Percentiles rank a stretch among this genome's conserved stretches.
phyloP scores from a whole-genome alignment of 495 filamentous ascomycete genomes.

The Penicillium roqueforti region DNA sequence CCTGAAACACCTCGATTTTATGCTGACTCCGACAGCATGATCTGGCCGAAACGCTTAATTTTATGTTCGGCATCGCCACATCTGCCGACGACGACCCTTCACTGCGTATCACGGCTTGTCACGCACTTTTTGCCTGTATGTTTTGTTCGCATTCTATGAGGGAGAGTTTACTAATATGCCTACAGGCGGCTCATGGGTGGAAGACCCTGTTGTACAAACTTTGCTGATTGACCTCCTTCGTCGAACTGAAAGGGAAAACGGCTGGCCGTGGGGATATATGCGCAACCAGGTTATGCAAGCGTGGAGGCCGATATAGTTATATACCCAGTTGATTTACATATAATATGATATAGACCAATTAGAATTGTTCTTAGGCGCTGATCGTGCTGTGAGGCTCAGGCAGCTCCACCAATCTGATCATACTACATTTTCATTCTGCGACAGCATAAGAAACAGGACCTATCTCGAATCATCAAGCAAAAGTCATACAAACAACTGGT shows the following conservation, averaged over 20 bases:
- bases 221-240: slow-evolving; percentile 26
- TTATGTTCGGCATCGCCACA: slow-evolving; percentile 39
- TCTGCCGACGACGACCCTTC: slow-evolving; percentile 38
- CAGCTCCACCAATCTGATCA: too few relatives aligned
- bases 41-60: slow-evolving; percentile 29
- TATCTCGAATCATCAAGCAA: too few relatives aligned
- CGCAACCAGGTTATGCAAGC: slow-evolving; percentile 10
- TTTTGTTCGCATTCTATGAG: neutral
- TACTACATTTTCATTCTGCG: too few relatives aligned
- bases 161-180: neutral
- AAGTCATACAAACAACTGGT: too few relatives aligned
- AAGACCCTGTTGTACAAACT: slow-evolving; percentile 21
- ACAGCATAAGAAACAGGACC: too few relatives aligned
- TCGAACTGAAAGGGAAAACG: slow-evolving; percentile 25
- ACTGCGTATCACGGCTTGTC: slow-evolving; percentile 38
- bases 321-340: neutral
- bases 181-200: slow-evolving; percentile 36
- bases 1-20: neutral
- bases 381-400: too few relatives aligned
- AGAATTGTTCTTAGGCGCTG: too few relatives aligned
- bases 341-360: neutral
- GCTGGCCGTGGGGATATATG: slow-evolving; percentile 31
- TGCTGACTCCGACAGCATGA: slow-evolving; percentile 17
- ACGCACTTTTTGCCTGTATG: slow-evolving; percentile 39
- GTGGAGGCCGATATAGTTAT: slow-evolving; percentile 1